These are phyloP conservation scores for Colletotrichum agaves DNA, from an alignment of 2,329 filamentous ascomycete species.

Conservation along the genomic window DNA sequence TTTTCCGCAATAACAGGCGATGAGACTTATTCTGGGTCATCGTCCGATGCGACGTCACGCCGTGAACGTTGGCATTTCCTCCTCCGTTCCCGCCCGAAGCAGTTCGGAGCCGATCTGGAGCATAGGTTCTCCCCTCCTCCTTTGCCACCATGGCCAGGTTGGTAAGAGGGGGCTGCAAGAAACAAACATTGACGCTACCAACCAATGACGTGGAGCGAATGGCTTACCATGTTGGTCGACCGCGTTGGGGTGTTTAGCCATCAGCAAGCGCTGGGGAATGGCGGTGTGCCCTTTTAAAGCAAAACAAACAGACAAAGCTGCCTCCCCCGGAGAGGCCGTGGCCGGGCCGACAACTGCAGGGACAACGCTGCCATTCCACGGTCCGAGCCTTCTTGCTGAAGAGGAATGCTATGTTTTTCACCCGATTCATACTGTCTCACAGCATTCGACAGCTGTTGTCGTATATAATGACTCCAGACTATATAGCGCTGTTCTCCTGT, in stretches of 20 bases:
- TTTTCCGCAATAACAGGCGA: not conserved
- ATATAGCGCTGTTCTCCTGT: not conserved
- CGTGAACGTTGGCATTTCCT: not conserved
- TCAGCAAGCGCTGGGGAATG: not conserved
- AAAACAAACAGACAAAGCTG: not conserved
- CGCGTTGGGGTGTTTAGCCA: not conserved
- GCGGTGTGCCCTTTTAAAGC: not conserved
- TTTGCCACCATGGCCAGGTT: too few relatives aligned
- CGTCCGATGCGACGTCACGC: slow-evolving; percentile 12
- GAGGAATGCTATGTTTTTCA: not conserved
- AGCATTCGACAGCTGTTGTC: not conserved
- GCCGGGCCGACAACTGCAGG: not conserved
- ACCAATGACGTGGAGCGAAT: too few relatives aligned
- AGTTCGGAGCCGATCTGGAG: not conserved
- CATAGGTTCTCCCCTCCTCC: not conserved
- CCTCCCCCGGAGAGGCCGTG: not conserved
- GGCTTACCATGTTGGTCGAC: too few relatives aligned
- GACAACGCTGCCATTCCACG: not conserved
- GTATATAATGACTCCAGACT: not conserved
- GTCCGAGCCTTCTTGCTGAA: not conserved
- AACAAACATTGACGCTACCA: too few relatives aligned
- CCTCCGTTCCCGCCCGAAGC: not conserved
- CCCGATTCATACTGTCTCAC: not conserved
- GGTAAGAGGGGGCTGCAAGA: too few relatives aligned
- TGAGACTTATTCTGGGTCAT: slow-evolving; percentile 4